These are phyloP conservation scores for Lasiodiplodia theobromae DNA, from an alignment of 2,329 filamentous ascomycete genomes.

Conservation along the genomic window DNA sequence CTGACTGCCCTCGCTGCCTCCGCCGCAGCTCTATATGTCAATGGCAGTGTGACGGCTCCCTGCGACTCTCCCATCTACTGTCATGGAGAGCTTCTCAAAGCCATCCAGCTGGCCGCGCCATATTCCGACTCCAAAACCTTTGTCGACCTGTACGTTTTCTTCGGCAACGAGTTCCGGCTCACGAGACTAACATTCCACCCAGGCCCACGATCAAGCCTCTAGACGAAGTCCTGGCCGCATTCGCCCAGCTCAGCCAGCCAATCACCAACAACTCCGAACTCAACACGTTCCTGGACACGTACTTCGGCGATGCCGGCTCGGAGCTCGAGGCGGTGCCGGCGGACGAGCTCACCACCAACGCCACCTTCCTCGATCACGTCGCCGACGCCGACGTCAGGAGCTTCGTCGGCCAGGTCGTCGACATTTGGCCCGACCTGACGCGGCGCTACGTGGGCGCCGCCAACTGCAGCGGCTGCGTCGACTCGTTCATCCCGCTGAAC, in stretches of 20 bases:
- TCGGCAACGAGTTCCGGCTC: not conserved
- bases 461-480: constrained; percentile 66
- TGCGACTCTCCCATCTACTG: constrained; percentile 75
- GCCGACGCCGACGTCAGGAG: constrained; percentile 65
- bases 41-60: constrained; percentile 67
- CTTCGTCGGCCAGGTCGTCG: constrained; percentile 69
- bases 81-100: constrained; percentile 67
- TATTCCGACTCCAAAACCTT: constrained; percentile 75
- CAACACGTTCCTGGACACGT: constrained; percentile 65
- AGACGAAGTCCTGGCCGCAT: constrained; percentile 67
- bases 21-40: constrained; percentile 60
- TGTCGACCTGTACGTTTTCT: constrained; percentile 57
- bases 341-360: constrained; percentile 61
- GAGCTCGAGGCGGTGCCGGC: constrained; percentile 65
- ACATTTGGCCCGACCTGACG: constrained; percentile 74
- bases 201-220: constrained; percentile 68
- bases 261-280: constrained; percentile 69
- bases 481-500: constrained; percentile 71
- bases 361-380: constrained; percentile 64
- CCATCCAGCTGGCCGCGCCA: constrained; percentile 68
- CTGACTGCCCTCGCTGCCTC: constrained; percentile 5
- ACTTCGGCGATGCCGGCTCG: constrained; percentile 69
- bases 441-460: constrained; percentile 61
- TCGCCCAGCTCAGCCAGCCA: constrained; percentile 65
- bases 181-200: constrained; percentile 10